Evolutionary conservation across 768 basidiomycete species (phyloP), one percentile per base, ranked within the genome.

Genomic region (Suillus paluster): DNA sequence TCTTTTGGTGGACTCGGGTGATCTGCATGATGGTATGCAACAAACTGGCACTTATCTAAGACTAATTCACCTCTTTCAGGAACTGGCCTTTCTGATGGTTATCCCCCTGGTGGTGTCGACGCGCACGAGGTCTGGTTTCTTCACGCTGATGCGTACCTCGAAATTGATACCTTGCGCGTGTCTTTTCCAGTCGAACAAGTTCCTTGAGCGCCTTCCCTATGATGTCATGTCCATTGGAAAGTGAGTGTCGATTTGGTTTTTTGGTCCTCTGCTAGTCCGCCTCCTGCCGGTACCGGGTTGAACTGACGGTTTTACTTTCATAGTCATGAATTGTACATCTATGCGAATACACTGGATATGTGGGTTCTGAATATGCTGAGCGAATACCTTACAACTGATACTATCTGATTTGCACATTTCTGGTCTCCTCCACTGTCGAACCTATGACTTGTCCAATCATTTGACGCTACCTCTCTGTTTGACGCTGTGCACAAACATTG

Each of bases 171-270:
- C 67, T 41, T 34, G 1, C 36, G 5, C 34, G 41, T 8, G 30
- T 25, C 11, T 27, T 27, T 50, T 56, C 58, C 60, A 91, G 89
- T 77, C 90, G n/a, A 92, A 93, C 73, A 77, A 89, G 69, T 88
- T 94, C 73, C 79, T 95, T 64, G 76, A 83, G 23, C 75, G 84
- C 59, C 79, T 96, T 21, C 89, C 90, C 0, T 96, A 94, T 69
- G 95, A 97, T 69, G 68, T 94, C 3, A 83, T 95, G 70, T 77
- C 92, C 3, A 93, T 95, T 56, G 94, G 95, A 70, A 96, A 95
- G 86, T 89, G 69, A 44, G 90, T 75, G 27, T 25, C 12, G 7
- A 55, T 30, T 30, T 6, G 30, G 17, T 41, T 38, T n/a, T 38
- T 23, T 23, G 7, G 21, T 23, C 25, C 11, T 44, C 15, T 14